phyloP scores from a whole-genome alignment of 2,329 filamentous ascomycete genomes.

The Claviceps capensis region DNA sequence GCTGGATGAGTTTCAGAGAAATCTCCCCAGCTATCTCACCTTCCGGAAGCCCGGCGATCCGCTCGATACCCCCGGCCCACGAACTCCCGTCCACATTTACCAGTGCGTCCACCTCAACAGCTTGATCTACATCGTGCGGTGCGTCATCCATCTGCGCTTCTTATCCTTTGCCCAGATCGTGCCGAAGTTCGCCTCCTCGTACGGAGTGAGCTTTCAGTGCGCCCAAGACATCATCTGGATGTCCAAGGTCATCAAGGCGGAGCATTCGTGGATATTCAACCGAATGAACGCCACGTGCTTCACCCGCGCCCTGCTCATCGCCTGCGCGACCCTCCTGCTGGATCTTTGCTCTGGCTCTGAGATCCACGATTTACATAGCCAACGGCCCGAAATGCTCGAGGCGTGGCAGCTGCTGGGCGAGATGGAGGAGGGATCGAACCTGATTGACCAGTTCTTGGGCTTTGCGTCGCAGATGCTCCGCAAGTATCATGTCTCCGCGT shows the following conservation, averaged over 20 bases:
- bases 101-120: conserved; percentile 4
- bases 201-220: neutral
- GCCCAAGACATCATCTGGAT: conserved; percentile 4
- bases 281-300: neutral
- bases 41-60: neutral
- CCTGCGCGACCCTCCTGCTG: conserved; percentile 2
- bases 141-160: conserved; percentile 3
- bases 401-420: conserved; percentile 2
- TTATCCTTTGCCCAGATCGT: neutral
- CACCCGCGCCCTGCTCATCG: neutral
- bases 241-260: neutral
- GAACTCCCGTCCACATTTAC: neutral
- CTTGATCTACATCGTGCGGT: conserved; percentile 2
- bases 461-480: conserved; percentile 3
- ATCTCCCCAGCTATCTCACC: conserved; percentile 1
- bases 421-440: conserved; percentile 2
- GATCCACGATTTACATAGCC: neutral
- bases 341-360: conserved; percentile 3
- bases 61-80: neutral
- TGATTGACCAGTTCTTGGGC: conserved; percentile 3
- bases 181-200: conserved; percentile 1
- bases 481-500: conserved; percentile 1
- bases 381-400: conserved; percentile 2
- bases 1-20: conserved; percentile 1
- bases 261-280: neutral